Conservation (phyloP, 495 filamentous ascomycete species). For the Tuber umbilicatum region DNA sequence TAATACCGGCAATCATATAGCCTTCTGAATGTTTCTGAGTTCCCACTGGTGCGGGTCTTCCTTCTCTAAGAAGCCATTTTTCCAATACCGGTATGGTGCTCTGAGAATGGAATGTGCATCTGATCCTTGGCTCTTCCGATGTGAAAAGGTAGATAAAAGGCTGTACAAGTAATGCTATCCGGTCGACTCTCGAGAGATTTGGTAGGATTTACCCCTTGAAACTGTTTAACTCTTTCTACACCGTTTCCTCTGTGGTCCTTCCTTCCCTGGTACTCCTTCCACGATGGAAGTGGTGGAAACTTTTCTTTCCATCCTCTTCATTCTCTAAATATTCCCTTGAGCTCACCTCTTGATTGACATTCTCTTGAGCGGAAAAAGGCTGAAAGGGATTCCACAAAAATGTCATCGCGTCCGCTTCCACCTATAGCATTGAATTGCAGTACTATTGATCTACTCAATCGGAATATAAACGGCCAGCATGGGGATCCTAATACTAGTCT, state of each 20-base stretch:
- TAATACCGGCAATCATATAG: background rate
- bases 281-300: background rate
- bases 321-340: background rate
- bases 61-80: background rate
- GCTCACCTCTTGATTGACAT: background rate
- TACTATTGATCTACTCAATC: constrained; percentile 14
- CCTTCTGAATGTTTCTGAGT: background rate
- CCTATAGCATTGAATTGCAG: constrained; percentile 21
- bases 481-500: background rate
- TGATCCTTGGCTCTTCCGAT: background rate
- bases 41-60: background rate
- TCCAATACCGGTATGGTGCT: background rate
- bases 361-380: background rate
- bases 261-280: background rate
- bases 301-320: background rate
- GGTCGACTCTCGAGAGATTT: background rate
- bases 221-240: background rate
- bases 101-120: background rate
- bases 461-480: background rate
- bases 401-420: constrained; percentile 15
- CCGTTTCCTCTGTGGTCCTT: background rate
- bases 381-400: constrained; percentile 11
- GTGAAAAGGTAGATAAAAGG: background rate
- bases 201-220: background rate
- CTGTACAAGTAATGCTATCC: background rate